A percentile compares a stretch with the other conserved stretches of the same genome.
Conservation (phyloP, 164 flowering plant species). For the Nymphaea colorata region DNA sequence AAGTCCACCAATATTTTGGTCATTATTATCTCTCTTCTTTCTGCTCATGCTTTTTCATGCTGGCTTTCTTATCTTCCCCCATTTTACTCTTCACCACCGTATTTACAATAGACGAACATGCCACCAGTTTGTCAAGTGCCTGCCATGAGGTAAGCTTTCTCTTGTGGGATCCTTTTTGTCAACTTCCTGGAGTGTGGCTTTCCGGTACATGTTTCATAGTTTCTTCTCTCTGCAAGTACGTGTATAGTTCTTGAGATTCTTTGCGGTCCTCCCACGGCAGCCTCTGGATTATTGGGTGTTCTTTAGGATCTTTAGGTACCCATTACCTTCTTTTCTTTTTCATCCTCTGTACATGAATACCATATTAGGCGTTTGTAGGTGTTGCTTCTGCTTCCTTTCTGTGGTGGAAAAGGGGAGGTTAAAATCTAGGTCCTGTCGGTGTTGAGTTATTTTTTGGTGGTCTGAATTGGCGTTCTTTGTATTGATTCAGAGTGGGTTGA, state of each 20-base stretch:
- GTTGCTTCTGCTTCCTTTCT: not conserved
- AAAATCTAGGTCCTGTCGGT: not conserved
- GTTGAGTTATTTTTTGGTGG: not conserved
- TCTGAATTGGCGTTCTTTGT: not conserved
- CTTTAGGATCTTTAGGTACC: not conserved
- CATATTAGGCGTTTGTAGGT: not conserved
- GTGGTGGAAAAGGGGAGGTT: not conserved
- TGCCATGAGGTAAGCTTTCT: not conserved
- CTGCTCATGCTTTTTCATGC: not conserved
- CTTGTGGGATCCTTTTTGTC: not conserved
- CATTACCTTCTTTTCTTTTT: not conserved
- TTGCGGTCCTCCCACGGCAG: not conserved
- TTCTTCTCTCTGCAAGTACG: not conserved
- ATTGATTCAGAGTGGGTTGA: not conserved
- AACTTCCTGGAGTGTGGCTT: not conserved
- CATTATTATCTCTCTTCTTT: not conserved
- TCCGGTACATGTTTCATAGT: not conserved
- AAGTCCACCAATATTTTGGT: not conserved
- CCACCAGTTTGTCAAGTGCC: not conserved
- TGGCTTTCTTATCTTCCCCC: not conserved
- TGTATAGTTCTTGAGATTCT: not conserved
- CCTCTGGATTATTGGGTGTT: not conserved
- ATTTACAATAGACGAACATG: not conserved
- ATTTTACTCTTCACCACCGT: not conserved
- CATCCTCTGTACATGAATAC: not conserved